Base-by-base conservation (phyloP, 352 stramenopile species). In the Phytophthora ramorum region DNA sequence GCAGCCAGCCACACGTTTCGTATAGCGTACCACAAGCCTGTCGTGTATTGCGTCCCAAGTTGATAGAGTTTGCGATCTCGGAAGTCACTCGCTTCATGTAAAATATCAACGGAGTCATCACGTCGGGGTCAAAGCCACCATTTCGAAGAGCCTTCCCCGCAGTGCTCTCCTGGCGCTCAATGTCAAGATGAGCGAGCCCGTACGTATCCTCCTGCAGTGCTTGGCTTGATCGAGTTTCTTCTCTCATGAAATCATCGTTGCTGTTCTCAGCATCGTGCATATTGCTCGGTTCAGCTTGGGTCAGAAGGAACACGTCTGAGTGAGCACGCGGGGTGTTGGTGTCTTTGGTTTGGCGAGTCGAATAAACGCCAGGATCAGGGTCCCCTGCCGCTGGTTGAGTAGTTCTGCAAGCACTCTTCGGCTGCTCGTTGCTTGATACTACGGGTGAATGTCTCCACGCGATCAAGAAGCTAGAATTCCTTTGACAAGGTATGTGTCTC, bases 41-140 rank as follows among this genome's bases (percentile, higher is more conserved):
- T 0, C 69, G 68, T 4, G 75, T 60, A 9, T 66, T 57, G 16
- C 58, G 65, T 0, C 60, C 59, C 38, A 76, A 63, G 38, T 91
- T 91, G 3, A 89, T 69, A 7, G 69, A 76, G 45, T 76, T 83
- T 14, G 84, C 66, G 6, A 91, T 83, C 51, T 89, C 82, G 8
- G 69, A 81, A 24, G 78, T 82, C 17, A 75, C 55, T 20, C 83
- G 57, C 44, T 85, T 91, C 69, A 89, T 88, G 43, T 84, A 74
- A 9, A 80, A 75, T 3, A 91, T 58, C 41, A 78, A 68, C 17
- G 82, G 75, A 30, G 83, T 51, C 26, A 78, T 74, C n/a, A 70
- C 55, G 22, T 85, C 71, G 14, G 64, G 46, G 19, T 87, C 71
- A 30, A 91, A 82, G 0, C 74, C 78, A 14, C 68, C 6, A 0